phyloP scores from a whole-genome alignment of 108 stramenopile species.

The Schizochytrium sp. region DNA sequence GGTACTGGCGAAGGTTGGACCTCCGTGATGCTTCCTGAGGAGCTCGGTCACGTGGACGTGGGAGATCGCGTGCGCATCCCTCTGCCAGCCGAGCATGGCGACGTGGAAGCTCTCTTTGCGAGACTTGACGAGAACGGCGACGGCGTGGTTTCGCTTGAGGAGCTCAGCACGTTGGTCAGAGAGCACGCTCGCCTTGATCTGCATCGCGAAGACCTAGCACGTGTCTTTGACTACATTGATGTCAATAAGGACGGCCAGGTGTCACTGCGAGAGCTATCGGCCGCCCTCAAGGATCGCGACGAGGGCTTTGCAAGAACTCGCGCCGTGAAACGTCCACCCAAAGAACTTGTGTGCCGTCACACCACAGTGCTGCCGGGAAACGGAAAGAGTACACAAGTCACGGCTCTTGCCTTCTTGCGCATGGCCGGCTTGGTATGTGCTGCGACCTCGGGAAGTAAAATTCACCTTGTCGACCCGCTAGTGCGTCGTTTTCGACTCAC shows the following conservation, averaged over 20 bases:
- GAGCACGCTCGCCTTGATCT: neutral
- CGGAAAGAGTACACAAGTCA: neutral
- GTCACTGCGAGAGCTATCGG: neutral
- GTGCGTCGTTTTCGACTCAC: neutral
- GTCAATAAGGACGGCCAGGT: constrained; percentile 25
- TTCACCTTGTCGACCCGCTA: neutral
- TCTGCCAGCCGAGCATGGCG: neutral
- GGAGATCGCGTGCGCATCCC: neutral
- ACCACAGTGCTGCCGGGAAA: neutral
- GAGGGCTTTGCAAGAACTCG: neutral
- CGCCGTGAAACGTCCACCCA: neutral
- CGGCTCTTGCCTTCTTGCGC: neutral
- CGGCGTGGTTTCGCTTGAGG: neutral
- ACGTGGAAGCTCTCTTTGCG: neutral
- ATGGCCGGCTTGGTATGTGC: neutral
- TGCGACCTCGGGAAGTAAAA: neutral
- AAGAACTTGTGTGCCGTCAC: neutral
- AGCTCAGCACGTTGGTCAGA: neutral
- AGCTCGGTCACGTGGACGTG: neutral
- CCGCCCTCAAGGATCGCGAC: neutral
- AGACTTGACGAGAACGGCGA: neutral
- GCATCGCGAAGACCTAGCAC: constrained; percentile 17
- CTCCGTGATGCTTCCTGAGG: neutral
- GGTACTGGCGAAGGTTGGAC: neutral
- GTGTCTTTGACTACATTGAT: constrained; percentile 30